A percentile compares a stretch with the other conserved stretches of the same genome.
Evolutionary conservation across 495 filamentous ascomycete species (phyloP).

Genomic region (Patellaria atrata): DNA sequence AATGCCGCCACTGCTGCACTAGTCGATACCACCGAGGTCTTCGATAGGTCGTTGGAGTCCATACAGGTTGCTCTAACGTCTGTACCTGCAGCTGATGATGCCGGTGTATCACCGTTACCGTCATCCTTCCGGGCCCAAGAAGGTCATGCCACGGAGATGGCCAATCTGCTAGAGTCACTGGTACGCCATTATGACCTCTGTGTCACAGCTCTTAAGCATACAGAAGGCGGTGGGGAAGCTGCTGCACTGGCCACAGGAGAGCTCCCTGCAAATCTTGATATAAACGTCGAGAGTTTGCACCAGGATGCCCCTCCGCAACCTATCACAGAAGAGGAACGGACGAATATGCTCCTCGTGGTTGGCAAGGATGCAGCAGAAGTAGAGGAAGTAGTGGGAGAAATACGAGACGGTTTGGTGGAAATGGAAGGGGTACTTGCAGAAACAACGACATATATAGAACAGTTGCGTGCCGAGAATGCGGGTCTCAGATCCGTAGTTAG

Average conservation of each 20-base stretch:
- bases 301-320: conserved; percentile 52
- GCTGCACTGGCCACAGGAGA: conserved; percentile 38
- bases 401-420: conserved; percentile 56
- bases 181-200: conserved; percentile 92
- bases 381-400: conserved; percentile 76
- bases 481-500: not conserved
- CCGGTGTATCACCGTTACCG: conserved; percentile 37
- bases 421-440: conserved; percentile 58
- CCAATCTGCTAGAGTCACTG: conserved; percentile 61
- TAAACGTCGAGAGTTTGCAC: too few species aligned
- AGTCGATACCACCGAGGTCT: conserved; percentile 15
- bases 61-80: conserved; percentile 18
- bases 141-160: conserved; percentile 70
- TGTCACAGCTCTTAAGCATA: conserved; percentile 79
- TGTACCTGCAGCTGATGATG: conserved; percentile 12
- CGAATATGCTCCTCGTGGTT: conserved; percentile 71
- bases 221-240: conserved; percentile 74
- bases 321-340: conserved; percentile 58
- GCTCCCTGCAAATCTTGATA: conserved; percentile 18
- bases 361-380: conserved; percentile 73
- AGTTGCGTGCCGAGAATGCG: conserved; percentile 36
- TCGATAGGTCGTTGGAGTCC: conserved; percentile 14
- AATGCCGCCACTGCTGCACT: conserved; percentile 20
- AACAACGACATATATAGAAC: conserved; percentile 43
- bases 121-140: conserved; percentile 58